Evolutionary conservation across 495 filamentous ascomycete species (phyloP).

Genomic region (Mycothermus thermophilus): DNA sequence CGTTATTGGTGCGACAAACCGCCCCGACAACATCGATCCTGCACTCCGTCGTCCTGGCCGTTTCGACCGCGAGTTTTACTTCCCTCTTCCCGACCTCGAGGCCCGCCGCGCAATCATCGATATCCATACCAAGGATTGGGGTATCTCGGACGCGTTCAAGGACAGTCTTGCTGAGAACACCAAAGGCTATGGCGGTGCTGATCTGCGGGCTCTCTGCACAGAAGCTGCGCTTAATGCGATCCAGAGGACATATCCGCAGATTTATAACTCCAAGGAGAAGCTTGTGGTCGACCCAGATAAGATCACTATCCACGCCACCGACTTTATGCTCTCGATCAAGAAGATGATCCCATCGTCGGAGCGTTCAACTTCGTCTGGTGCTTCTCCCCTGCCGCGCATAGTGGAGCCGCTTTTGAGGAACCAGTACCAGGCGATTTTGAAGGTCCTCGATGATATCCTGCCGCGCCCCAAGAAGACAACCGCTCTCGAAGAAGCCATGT

Average conservation of each 20-base stretch:
- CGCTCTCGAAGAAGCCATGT: conserved; percentile 86
- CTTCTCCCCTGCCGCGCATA: conserved; percentile 57
- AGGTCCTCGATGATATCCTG: conserved; percentile 58
- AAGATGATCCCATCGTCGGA: conserved; percentile 93
- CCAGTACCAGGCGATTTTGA: conserved; percentile 52
- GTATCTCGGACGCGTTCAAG: conserved; percentile 65
- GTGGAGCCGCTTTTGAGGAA: conserved; percentile 71
- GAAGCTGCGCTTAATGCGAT: conserved; percentile 98
- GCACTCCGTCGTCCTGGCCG: conserved; percentile 85
- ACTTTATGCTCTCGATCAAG: conserved; percentile 93
- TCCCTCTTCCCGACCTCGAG: conserved; percentile 70
- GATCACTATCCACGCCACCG: conserved; percentile 73
- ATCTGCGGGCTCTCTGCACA: conserved; percentile 85
- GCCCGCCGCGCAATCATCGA: conserved; percentile 76
- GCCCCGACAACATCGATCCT: conserved; percentile 92
- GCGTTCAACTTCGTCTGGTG: conserved; percentile 67
- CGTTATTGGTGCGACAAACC: conserved; percentile 94
- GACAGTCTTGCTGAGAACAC: conserved; percentile 70
- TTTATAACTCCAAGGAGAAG: conserved; percentile 84
- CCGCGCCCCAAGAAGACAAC: conserved; percentile 74
- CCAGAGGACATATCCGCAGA: conserved; percentile 88
- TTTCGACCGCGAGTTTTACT: conserved; percentile 97
- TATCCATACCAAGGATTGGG: conserved; percentile 93
- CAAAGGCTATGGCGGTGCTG: conserved; percentile 93
- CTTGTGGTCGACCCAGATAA: conserved; percentile 72